Percentiles rank a stretch among this genome's conserved stretches.
Evolutionary conservation across 768 basidiomycete species (phyloP).

Genomic region (Pleurotus tuber-regium): DNA sequence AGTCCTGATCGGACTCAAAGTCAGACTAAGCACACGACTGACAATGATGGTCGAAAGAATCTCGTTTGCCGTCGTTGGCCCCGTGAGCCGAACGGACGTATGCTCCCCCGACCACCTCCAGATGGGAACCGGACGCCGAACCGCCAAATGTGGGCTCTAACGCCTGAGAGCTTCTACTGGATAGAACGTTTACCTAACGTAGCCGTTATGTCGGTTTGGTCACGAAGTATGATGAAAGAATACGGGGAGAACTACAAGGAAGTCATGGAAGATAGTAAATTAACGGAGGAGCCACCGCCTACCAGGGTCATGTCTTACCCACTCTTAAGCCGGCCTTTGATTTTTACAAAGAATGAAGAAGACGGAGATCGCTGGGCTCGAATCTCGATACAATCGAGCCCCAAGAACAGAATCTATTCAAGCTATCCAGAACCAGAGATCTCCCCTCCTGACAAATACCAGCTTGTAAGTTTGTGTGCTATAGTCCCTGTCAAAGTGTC

Average conservation of each 20-base stretch:
- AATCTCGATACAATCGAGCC: not conserved
- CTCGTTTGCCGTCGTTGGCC: conserved; percentile 1
- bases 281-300: not conserved
- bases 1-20: too few relatives aligned
- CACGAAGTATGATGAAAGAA: conserved; percentile 31
- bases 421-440: not conserved
- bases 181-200: conserved; percentile 24
- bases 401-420: not conserved
- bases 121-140: conserved; percentile 20
- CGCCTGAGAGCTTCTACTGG: conserved; percentile 23
- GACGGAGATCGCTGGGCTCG: not conserved
- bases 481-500: not conserved
- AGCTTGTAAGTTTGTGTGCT: not conserved
- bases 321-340: not conserved
- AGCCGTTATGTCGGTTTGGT: conserved; percentile 25
- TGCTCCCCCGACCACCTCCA: conserved; percentile 16
- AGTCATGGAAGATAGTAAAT: not conserved
- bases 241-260: conserved; percentile 24
- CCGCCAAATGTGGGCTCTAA: conserved; percentile 25
- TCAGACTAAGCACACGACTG: too few relatives aligned
- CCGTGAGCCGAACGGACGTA: not conserved
- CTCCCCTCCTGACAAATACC: not conserved
- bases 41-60: not conserved
- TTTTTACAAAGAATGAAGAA: not conserved
- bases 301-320: not conserved